Evolutionary conservation across 495 filamentous ascomycete species (phyloP).

Genomic region (Niebla homalea): DNA sequence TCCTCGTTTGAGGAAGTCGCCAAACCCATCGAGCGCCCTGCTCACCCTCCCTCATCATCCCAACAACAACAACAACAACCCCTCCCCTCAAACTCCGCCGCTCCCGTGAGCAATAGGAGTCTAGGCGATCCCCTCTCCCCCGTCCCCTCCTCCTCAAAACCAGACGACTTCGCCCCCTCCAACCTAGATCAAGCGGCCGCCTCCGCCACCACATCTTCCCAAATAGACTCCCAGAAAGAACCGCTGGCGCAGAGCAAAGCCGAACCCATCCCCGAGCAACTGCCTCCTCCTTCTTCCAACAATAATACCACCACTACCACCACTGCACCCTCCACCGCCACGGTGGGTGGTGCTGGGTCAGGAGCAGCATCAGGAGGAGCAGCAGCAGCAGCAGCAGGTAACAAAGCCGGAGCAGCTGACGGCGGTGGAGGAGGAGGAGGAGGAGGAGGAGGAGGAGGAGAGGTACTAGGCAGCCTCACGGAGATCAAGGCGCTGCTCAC

Average conservation of each 20-base stretch:
- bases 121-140: conserved; percentile 9
- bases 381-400: no score
- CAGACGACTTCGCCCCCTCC: conserved; percentile 10
- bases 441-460: not conserved
- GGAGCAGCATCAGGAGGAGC: not conserved
- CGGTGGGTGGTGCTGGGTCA: not conserved
- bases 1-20: conserved; percentile 70
- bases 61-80: conserved; percentile 4
- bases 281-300: not conserved
- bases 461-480: conserved; percentile 22
- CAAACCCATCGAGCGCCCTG: conserved; percentile 44
- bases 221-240: conserved; percentile 3
- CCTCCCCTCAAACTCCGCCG: no score
- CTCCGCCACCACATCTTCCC: conserved; percentile 3
- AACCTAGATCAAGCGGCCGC: conserved; percentile 6
- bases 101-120: no score
- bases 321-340: not conserved
- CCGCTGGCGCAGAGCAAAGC: conserved; percentile 5
- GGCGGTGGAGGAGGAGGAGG: not conserved
- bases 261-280: conserved; percentile 3
- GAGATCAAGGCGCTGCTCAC: conserved; percentile 55
- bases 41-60: not conserved
- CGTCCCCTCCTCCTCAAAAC: conserved; percentile 2
- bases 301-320: not conserved
- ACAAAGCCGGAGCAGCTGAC: no score